Percentiles rank a stretch among this genome's conserved stretches.
phyloP scores from a whole-genome alignment of 345 rosid genomes.

The Moricandia moricandioides region DNA sequence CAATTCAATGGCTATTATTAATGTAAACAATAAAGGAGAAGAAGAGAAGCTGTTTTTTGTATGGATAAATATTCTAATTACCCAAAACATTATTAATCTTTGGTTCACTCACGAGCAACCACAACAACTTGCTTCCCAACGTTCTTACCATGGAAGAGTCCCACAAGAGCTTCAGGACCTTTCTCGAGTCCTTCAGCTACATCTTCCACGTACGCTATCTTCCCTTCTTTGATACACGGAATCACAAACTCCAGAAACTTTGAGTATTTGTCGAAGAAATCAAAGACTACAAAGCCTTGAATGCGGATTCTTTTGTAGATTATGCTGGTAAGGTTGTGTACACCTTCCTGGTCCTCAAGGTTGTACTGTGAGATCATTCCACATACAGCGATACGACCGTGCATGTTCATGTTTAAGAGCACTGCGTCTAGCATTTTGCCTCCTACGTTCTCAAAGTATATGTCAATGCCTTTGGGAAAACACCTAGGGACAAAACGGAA shows the following conservation, averaged over 20 bases:
- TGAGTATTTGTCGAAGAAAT: slow-evolving; percentile 44
- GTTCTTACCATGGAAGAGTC: slow-evolving; percentile 55
- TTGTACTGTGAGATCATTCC: slow-evolving; percentile 67
- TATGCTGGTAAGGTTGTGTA: slow-evolving; percentile 27
- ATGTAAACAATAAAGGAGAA: neutral
- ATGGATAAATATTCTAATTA: neutral
- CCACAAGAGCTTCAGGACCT: slow-evolving; percentile 50
- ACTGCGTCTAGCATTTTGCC: slow-evolving; percentile 59
- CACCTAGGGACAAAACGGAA: slow-evolving; percentile 13
- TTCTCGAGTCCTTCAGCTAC: slow-evolving; percentile 54
- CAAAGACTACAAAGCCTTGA: slow-evolving; percentile 40
- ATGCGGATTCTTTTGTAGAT: slow-evolving; percentile 38
- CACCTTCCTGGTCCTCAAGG: slow-evolving; percentile 43
- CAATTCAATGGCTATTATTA: neutral
- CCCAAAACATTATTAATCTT: neutral
- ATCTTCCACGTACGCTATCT: slow-evolving; percentile 57
- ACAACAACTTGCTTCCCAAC: slow-evolving; percentile 56
- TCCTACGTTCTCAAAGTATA: slow-evolving; percentile 53
- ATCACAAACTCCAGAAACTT: slow-evolving; percentile 44
- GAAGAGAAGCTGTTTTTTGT: neutral
- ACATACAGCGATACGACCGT: slow-evolving; percentile 43
- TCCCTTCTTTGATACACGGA: slow-evolving; percentile 44
- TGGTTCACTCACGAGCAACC: slow-evolving; percentile 21
- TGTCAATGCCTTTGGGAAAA: slow-evolving; percentile 50
- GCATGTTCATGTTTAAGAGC: slow-evolving; percentile 46